Evolutionary conservation across 306 rosid genomes (phyloP).

Genomic region (Adenanthera pavonina): DNA sequence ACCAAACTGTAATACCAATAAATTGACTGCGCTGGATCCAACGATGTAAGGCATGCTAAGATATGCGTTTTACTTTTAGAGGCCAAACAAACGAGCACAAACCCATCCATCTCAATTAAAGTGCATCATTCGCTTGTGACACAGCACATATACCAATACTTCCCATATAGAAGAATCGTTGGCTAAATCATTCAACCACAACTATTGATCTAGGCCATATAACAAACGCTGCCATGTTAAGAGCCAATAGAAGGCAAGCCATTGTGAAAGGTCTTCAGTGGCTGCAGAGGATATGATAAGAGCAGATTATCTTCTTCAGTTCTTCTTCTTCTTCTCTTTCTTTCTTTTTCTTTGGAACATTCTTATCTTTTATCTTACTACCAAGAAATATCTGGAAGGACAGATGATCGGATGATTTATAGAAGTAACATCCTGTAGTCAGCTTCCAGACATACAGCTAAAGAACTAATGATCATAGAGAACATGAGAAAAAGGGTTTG

Average conservation of each 20-base stretch:
- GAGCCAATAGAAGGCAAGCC: neutral
- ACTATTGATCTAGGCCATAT: neutral
- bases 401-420: neutral
- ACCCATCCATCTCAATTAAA: neutral
- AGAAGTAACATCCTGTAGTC: neutral
- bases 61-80: no score
- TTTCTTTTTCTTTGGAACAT: no score
- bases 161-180: neutral
- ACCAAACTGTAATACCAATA: neutral
- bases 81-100: neutral
- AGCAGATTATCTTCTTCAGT: neutral
- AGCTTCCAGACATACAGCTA: neutral
- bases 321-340: no score
- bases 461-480: neutral
- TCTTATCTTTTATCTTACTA: no score
- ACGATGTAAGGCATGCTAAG: neutral
- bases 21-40: neutral
- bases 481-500: neutral
- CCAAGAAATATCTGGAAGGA: neutral
- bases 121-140: neutral
- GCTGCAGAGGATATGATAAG: neutral
- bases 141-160: neutral
- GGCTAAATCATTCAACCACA: neutral
- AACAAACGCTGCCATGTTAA: neutral
- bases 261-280: neutral